Evolutionary conservation across 164 flowering plant genomes (phyloP).

Genomic region (Stephania japonica): DNA sequence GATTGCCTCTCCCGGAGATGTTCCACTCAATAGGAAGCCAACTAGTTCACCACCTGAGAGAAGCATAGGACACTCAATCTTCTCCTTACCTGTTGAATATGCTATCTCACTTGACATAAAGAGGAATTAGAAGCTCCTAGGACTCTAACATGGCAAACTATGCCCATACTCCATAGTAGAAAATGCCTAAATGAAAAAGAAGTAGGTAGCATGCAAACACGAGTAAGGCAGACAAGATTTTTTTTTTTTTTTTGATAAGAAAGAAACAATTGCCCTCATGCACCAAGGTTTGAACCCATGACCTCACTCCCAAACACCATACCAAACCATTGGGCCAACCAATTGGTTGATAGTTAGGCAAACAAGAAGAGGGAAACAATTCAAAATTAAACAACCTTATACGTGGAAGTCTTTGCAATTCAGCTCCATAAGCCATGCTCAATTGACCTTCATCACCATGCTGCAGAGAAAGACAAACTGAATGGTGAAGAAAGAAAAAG

Average conservation of each 20-base stretch:
- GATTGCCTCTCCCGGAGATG: slow-evolving; percentile 1
- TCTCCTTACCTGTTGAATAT: not conserved
- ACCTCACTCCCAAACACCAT: too few relatives aligned
- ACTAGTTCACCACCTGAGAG: not conserved
- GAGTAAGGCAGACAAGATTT: not conserved
- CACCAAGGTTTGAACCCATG: too few relatives aligned
- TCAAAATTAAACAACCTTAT: slow-evolving; percentile 48
- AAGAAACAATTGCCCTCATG: too few relatives aligned
- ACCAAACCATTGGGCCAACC: too few relatives aligned
- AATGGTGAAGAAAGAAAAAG: not conserved
- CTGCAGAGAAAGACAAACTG: slow-evolving; percentile 34
- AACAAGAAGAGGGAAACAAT: slow-evolving; percentile 5
- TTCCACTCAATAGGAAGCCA: not conserved
- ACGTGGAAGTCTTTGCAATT: slow-evolving; percentile 68
- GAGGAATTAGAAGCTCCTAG: not conserved
- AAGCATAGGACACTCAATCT: not conserved
- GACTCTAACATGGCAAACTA: not conserved
- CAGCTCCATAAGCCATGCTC: slow-evolving; percentile 64
- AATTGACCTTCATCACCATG: slow-evolving; percentile 93
- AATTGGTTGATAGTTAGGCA: too few relatives aligned
- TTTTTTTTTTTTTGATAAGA: too few relatives aligned
- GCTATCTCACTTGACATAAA: not conserved
- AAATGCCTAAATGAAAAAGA: not conserved
- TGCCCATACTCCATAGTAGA: not conserved
- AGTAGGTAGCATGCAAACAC: not conserved